phyloP scores from a whole-genome alignment of 2,329 filamentous ascomycete species.

The Trichoderma afroharzianum region DNA sequence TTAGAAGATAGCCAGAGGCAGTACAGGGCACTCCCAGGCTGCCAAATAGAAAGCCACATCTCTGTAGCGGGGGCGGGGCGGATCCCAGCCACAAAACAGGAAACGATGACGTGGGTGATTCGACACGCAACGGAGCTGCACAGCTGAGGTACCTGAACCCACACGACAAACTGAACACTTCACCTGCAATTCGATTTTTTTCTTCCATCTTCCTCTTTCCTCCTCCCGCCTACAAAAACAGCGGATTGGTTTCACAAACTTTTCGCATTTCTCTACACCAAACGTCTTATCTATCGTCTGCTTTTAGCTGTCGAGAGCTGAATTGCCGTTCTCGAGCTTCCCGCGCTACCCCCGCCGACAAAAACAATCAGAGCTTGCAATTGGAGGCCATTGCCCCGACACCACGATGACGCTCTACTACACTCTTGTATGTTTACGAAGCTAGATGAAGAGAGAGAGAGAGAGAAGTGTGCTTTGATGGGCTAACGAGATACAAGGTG shows the following conservation, averaged over 20 bases:
- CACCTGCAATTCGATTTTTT: neutral
- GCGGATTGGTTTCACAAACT: neutral
- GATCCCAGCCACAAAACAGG: conserved; percentile 27
- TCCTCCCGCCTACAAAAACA: neutral
- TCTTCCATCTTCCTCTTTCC: neutral
- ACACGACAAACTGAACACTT: conserved; percentile 13
- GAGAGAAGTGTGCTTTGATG: neutral
- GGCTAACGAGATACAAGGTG: conserved; percentile 57
- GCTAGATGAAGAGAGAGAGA: neutral
- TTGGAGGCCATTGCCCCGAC: conserved; percentile 17
- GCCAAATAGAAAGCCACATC: conserved; percentile 19
- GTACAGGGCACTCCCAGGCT: neutral
- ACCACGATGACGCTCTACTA: conserved; percentile 57
- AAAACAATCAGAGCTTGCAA: neutral
- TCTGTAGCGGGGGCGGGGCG: conserved; percentile 23
- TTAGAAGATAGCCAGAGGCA: neutral
- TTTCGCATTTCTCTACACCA: neutral
- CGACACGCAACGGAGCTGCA: conserved; percentile 12
- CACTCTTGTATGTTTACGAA: conserved; percentile 43
- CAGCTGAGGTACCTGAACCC: conserved; percentile 13
- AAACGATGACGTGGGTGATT: conserved; percentile 36
- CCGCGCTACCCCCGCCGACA: neutral
- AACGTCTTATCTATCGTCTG: neutral
- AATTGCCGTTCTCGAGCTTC: neutral
- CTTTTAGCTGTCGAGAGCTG: neutral